These are phyloP conservation scores for Plantago lanceolata DNA, from an alignment of 305 asterid genomes.

Conservation along the genomic window DNA sequence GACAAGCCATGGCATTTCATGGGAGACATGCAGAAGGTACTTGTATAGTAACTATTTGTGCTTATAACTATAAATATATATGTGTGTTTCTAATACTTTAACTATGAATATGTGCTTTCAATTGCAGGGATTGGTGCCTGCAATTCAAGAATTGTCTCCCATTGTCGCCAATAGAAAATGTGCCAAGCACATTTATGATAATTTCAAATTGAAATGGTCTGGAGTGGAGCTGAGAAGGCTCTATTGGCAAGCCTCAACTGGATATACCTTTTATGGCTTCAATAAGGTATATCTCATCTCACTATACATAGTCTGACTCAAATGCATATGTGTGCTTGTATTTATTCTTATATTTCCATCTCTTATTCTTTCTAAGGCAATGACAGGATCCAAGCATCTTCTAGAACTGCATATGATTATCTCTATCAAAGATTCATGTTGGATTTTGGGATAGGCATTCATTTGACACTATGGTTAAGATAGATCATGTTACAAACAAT, in stretches of 20 bases:
- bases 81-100: background rate
- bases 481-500: background rate
- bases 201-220: background rate
- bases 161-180: background rate
- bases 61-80: too few relatives aligned
- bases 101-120: too few relatives aligned
- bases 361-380: too few relatives aligned
- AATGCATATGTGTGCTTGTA: too few relatives aligned
- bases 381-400: too few relatives aligned
- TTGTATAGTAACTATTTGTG: too few relatives aligned
- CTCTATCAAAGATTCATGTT: too few relatives aligned
- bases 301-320: too few relatives aligned
- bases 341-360: too few relatives aligned
- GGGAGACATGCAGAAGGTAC: background rate
- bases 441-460: background rate
- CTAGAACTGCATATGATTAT: too few relatives aligned
- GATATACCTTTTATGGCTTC: background rate
- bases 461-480: background rate
- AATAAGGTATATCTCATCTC: too few relatives aligned
- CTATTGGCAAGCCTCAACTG: conserved; percentile 3
- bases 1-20: background rate
- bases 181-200: background rate
- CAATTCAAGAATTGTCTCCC: background rate
- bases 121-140: conserved; percentile 1
- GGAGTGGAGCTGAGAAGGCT: background rate